Conservation (phyloP, 768 basidiomycete genomes). For the Mycena filopes region DNA sequence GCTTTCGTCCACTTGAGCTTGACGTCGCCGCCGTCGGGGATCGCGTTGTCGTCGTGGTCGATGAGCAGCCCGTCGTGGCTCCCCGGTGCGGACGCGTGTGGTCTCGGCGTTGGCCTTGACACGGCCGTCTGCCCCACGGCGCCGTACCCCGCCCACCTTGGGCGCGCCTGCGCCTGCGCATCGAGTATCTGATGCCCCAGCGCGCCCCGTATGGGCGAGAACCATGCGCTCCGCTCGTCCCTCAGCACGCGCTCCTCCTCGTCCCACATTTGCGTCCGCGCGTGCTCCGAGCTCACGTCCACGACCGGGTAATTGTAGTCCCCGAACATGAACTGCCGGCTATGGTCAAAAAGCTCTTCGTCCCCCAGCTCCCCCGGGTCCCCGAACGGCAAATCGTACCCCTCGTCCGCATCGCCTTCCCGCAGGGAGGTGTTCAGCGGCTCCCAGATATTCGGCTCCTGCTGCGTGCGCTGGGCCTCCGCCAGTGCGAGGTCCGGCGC, state of each 20-base stretch:
- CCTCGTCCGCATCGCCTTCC: conserved; percentile 45
- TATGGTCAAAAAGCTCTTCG: conserved; percentile 81
- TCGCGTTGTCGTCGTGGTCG: conserved; percentile 55
- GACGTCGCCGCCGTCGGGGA: conserved; percentile 48
- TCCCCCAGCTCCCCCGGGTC: conserved; percentile 70
- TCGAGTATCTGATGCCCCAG: conserved; percentile 51
- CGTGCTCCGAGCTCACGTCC: conserved; percentile 85
- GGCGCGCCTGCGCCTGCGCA: conserved; percentile 37
- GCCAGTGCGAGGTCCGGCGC: conserved; percentile 63
- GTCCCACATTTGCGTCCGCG: conserved; percentile 74
- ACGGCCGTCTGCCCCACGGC: conserved; percentile 51
- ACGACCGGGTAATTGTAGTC: conserved; percentile 92
- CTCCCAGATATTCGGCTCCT: conserved; percentile 56
- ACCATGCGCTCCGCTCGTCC: conserved; percentile 80
- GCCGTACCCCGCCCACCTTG: conserved; percentile 68
- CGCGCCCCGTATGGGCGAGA: conserved; percentile 65
- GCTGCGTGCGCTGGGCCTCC: conserved; percentile 35
- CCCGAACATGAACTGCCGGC: conserved; percentile 85
- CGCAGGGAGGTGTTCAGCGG: conserved; percentile 16
- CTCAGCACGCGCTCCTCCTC: conserved; percentile 88
- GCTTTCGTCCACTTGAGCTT: conserved; percentile 58
- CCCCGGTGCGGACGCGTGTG: background rate
- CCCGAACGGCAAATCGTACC: conserved; percentile 74
- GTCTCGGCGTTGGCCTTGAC: conserved; percentile 32
- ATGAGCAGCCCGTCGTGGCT: conserved; percentile 46